A percentile compares a stretch with the other conserved stretches of the same genome.
phyloP scores from a whole-genome alignment of 1,284 basidiomycete genomes.

The Leccinum angustisporum region DNA sequence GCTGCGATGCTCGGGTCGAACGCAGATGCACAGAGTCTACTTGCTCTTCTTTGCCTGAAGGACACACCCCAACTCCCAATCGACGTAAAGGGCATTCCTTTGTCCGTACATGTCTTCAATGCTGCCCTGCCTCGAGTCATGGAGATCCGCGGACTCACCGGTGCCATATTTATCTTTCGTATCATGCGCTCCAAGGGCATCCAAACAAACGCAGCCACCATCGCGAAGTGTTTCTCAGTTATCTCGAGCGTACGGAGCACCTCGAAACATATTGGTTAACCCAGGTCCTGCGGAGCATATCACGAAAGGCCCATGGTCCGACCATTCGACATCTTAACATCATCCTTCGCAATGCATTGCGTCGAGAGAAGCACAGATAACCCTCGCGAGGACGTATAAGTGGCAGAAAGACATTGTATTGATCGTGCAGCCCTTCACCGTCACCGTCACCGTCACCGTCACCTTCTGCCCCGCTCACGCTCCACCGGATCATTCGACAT shows the following conservation, averaged over 20 bases:
- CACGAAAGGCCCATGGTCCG: conserved; percentile 38
- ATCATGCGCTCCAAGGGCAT: conserved; percentile 55
- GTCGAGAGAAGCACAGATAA: conserved; percentile 43
- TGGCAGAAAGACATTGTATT: too few relatives aligned
- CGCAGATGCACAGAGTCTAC: conserved; percentile 22
- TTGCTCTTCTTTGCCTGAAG: conserved; percentile 27
- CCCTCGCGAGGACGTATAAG: conserved; percentile 46
- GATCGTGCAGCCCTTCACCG: too few relatives aligned
- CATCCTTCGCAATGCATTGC: conserved; percentile 49
- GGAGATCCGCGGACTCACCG: conserved; percentile 45
- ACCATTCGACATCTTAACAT: conserved; percentile 51
- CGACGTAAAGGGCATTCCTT: conserved; percentile 37
- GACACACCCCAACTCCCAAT: conserved; percentile 28
- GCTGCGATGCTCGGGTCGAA: conserved; percentile 42
- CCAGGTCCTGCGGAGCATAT: conserved; percentile 45
- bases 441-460: too few relatives aligned
- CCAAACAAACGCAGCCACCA: conserved; percentile 50
- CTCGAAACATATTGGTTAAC: conserved; percentile 46
- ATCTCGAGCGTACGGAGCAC: conserved; percentile 45
- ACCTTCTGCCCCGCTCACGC: too few relatives aligned
- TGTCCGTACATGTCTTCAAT: conserved; percentile 57
- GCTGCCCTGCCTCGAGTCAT: conserved; percentile 53
- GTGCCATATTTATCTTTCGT: conserved; percentile 44
- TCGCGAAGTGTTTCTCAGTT: conserved; percentile 50
- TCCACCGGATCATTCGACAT: too few relatives aligned